Base-by-base conservation (phyloP, 768 basidiomycete species). In the Symmetrospora coprosmae region DNA sequence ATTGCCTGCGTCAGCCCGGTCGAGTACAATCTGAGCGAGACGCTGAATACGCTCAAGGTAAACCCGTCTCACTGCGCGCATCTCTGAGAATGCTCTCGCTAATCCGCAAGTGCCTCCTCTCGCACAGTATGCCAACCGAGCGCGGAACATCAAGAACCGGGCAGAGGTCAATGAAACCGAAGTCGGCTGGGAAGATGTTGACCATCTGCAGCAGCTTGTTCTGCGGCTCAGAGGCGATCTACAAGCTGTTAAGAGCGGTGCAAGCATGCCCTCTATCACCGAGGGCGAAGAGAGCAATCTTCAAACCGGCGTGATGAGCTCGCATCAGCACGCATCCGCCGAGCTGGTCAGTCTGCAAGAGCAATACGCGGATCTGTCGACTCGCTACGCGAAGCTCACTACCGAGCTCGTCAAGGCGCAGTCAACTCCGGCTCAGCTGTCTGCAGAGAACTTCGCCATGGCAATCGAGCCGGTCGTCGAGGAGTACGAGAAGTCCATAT, bases 161-260 rank as follows among this genome's bases (percentile, higher is more conserved):
- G 91, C 87, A 2, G 81, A 85, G 33, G 79, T 92, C 51, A 92
- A 90, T 69, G 87, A 92, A 74, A 84, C 83, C 68, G 94, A 99
- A 74, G 87, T 89, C 52, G 94, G 94, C 11, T 99, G 94, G 94
- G 92, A 96, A 65, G 94, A 99, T 71, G 76, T 97, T 2, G 91
- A 96, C 70, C 92, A 94, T 83, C 74, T 99, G 41, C 94, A 97
- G 73, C 80, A 80, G 52, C 86, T 84, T 49, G 81, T 99, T 39
- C 76, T 81, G 30, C 83, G 88, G 63, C 74, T 99, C 48, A 79
- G 94, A 47, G 88, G 83, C 71, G 92, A 99, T 66, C 71, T 96
- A 61, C 87, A 88, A 69, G 70, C 71, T 5, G 38, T 69, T n/a
- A 31, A 27, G 82, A 17, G 80, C 80, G 2, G 64, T 53, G 47